Conservation (phyloP, 345 rosid genomes). For the Syzygium oleosum region DNA sequence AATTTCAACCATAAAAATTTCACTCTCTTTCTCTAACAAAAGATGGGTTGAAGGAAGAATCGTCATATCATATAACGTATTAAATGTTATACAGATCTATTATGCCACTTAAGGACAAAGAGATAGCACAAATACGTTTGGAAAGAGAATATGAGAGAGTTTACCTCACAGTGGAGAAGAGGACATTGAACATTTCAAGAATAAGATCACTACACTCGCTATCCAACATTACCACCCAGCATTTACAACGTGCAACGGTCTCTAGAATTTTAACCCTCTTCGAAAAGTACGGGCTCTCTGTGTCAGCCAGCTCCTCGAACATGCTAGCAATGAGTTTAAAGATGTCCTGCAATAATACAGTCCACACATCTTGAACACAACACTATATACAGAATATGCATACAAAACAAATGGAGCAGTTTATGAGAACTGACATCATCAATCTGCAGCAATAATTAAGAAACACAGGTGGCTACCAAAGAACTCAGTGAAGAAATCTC, state of each 20-base stretch:
- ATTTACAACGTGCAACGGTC: conserved; percentile 62
- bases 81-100: background rate
- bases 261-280: conserved; percentile 79
- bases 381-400: background rate
- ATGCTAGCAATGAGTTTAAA: conserved; percentile 51
- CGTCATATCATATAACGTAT: background rate
- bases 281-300: conserved; percentile 57
- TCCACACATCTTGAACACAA: background rate
- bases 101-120: background rate
- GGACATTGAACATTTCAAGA: conserved; percentile 59
- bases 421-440: background rate
- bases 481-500: background rate
- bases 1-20: background rate
- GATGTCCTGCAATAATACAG: conserved; percentile 41
- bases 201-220: conserved; percentile 53
- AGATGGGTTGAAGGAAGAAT: background rate
- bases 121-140: background rate
- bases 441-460: background rate
- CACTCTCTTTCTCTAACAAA: background rate
- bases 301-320: conserved; percentile 67
- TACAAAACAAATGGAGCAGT: background rate
- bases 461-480: background rate
- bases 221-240: conserved; percentile 74
- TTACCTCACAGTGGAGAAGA: conserved; percentile 76
- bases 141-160: conserved; percentile 3